Conservation (phyloP, 495 filamentous ascomycete species). For the Xylaria acuta region DNA sequence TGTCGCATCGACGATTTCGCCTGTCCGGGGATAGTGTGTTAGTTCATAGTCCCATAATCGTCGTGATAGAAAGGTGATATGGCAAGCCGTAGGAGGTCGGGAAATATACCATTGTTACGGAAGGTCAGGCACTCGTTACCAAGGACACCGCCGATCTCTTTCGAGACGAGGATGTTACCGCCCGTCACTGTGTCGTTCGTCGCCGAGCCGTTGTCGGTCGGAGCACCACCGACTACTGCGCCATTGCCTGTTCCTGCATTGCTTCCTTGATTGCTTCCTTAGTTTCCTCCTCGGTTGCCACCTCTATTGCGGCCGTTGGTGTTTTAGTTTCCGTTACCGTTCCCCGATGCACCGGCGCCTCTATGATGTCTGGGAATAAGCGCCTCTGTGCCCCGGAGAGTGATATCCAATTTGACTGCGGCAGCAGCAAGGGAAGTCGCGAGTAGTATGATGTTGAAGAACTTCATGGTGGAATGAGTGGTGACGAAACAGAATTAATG, state of each 20-base stretch:
- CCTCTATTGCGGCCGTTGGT: not conserved
- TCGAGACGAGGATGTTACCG: constrained; percentile 36
- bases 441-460: constrained; percentile 1
- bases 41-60: not conserved
- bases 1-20: constrained; percentile 43
- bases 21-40: constrained; percentile 28
- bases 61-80: not conserved
- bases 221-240: not conserved
- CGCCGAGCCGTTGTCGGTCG: constrained; percentile 1
- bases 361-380: constrained; percentile 2
- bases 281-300: constrained; percentile 1
- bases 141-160: constrained; percentile 40
- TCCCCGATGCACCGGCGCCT: constrained; percentile 3
- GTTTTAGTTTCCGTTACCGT: not conserved
- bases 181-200: not conserved
- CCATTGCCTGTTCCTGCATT: not conserved
- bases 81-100: not conserved
- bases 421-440: constrained; percentile 9
- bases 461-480: not conserved
- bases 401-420: not conserved
- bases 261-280: not conserved
- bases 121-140: constrained; percentile 45
- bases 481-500: not conserved
- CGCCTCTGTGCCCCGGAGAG: not conserved
- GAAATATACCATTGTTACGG: constrained; percentile 40